A percentile compares a stretch with the other conserved stretches of the same genome.
Conservation (phyloP, 768 basidiomycete species). For the Mycena maculata region DNA sequence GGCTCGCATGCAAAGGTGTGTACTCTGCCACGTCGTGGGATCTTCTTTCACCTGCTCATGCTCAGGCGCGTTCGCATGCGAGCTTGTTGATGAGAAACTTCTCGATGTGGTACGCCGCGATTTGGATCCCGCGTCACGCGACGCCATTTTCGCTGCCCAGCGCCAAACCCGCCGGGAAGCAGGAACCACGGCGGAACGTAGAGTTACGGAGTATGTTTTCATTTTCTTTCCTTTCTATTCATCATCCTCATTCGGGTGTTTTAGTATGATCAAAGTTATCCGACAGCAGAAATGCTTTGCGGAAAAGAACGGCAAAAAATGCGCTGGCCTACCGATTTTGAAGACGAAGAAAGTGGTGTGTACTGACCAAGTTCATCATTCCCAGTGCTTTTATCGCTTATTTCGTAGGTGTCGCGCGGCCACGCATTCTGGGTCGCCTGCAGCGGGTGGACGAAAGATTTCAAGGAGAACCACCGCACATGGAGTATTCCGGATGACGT, state of each 20-base stretch:
- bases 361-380: background rate
- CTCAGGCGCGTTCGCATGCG: background rate
- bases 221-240: background rate
- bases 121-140: conserved; percentile 1
- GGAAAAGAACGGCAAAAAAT: background rate
- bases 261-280: conserved; percentile 1
- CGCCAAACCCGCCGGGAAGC: conserved; percentile 10
- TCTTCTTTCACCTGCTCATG: background rate
- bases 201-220: background rate
- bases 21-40: background rate
- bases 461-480: no score
- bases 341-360: background rate
- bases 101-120: background rate
- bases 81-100: background rate
- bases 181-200: background rate
- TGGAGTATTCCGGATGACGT: conserved; percentile 3
- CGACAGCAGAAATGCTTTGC: background rate
- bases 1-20: conserved; percentile 21
- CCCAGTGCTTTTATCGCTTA: background rate
- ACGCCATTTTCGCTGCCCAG: conserved; percentile 21
- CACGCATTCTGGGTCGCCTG: background rate
- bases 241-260: background rate
- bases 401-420: background rate
- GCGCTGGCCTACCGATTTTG: background rate
- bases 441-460: no score